These are phyloP conservation scores for Psilocybe sp. DNA, from an alignment of 768 basidiomycete genomes.

Conservation along the genomic window DNA sequence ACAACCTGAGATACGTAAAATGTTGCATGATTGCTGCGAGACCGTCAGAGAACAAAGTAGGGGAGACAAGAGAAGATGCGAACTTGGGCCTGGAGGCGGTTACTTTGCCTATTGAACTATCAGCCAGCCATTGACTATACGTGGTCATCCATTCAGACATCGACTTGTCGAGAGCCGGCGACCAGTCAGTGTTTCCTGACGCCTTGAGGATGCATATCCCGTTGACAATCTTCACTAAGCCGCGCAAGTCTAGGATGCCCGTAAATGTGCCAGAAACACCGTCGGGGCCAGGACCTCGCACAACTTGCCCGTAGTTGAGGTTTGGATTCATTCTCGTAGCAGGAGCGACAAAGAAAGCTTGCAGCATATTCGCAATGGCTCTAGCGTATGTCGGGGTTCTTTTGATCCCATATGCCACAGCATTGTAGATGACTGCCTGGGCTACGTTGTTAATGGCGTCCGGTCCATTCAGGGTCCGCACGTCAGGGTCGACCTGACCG, in stretches of 20 bases:
- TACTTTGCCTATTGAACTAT: constrained; percentile 38
- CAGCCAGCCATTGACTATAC: constrained; percentile 45
- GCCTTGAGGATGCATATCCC: constrained; percentile 39
- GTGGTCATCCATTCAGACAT: constrained; percentile 40
- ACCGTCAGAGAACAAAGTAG: background rate
- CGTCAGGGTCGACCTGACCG: constrained; percentile 56
- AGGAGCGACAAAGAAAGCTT: constrained; percentile 44
- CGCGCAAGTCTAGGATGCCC: constrained; percentile 51
- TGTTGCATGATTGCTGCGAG: constrained; percentile 48
- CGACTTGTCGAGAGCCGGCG: constrained; percentile 29
- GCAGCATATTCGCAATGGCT: constrained; percentile 34
- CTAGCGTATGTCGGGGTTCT: constrained; percentile 30
- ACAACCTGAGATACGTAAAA: constrained; percentile 47
- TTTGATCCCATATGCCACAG: constrained; percentile 36
- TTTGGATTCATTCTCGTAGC: constrained; percentile 50
- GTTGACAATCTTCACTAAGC: constrained; percentile 48
- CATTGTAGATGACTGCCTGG: constrained; percentile 43
- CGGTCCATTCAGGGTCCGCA: constrained; percentile 40
- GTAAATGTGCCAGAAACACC: constrained; percentile 47
- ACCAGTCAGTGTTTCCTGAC: constrained; percentile 39
- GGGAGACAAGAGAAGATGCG: constrained; percentile 11
- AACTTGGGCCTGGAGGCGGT: constrained; percentile 47
- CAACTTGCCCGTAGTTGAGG: constrained; percentile 52
- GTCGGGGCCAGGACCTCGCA: constrained; percentile 45
- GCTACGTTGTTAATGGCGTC: constrained; percentile 37